Percentiles rank a stretch among this genome's conserved stretches.
Conservation (phyloP, 129 eudicot species). For the Flaveria trinervia region DNA sequence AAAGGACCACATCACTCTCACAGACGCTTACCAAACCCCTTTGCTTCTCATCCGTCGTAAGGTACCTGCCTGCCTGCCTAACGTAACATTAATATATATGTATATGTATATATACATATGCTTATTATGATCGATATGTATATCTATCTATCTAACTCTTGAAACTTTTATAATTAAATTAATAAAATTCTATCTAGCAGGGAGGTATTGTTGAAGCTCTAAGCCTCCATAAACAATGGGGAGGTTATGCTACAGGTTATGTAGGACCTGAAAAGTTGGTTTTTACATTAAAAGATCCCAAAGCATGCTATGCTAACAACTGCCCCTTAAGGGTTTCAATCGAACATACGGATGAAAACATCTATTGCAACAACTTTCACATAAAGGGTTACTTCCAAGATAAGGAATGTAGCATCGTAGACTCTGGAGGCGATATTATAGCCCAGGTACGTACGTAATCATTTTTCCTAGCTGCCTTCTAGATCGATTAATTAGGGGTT, state of each 20-base stretch:
- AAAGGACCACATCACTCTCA: slow-evolving; percentile 60
- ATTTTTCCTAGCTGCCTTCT: no score
- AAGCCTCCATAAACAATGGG: slow-evolving; percentile 70
- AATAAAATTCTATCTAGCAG: slow-evolving; percentile 25
- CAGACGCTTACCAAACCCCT: slow-evolving; percentile 59
- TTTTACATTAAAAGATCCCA: slow-evolving; percentile 70
- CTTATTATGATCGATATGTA: no score
- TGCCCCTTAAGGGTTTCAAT: slow-evolving; percentile 55
- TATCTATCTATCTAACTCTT: no score
- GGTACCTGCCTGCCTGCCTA: slow-evolving; percentile 37
- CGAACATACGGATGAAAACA: slow-evolving; percentile 39
- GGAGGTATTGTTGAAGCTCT: slow-evolving; percentile 80
- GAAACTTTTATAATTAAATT: no score
- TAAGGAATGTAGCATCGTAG: slow-evolving; percentile 59
- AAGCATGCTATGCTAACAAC: slow-evolving; percentile 43
- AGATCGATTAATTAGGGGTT: no score
- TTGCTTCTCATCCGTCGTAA: slow-evolving; percentile 77
- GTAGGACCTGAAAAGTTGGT: slow-evolving; percentile 59
- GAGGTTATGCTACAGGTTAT: slow-evolving; percentile 54
- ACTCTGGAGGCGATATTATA: slow-evolving; percentile 47
- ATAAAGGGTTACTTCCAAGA: slow-evolving; percentile 64
- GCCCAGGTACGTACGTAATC: slow-evolving; percentile 54
- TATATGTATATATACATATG: no score
- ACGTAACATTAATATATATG: no score
- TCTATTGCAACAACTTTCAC: slow-evolving; percentile 40